Percentiles rank a stretch among this genome's conserved stretches.
phyloP scores from a whole-genome alignment of 331 rosid species.

The Malus hybrid region DNA sequence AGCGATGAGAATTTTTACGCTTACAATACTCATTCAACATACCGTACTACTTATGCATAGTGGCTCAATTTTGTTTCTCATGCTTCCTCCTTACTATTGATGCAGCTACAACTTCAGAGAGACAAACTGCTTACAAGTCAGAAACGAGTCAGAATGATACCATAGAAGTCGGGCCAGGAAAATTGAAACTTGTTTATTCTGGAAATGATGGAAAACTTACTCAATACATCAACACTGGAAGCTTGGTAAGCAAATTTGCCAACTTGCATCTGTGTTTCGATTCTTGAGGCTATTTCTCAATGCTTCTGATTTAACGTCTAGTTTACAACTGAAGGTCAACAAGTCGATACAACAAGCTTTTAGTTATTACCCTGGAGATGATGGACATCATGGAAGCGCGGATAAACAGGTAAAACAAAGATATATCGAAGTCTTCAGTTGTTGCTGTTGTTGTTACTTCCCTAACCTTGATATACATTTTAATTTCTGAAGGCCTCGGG shows the following conservation, averaged over 20 bases:
- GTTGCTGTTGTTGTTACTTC: background rate
- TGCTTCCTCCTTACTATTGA: slow-evolving; percentile 18
- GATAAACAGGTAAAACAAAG: slow-evolving; percentile 43
- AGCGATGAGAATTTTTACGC: background rate
- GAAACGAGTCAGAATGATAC: slow-evolving; percentile 19
- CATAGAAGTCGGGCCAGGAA: slow-evolving; percentile 59
- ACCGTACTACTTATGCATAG: background rate
- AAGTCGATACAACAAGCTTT: slow-evolving; percentile 49
- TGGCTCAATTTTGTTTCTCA: background rate
- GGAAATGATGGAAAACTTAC: slow-evolving; percentile 46
- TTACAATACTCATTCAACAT: slow-evolving; percentile 7
- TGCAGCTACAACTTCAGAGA: slow-evolving; percentile 50
- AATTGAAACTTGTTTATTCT: slow-evolving; percentile 62
- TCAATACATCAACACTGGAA: slow-evolving; percentile 45
- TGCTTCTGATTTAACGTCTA: slow-evolving; percentile 4
- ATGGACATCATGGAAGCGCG: slow-evolving; percentile 46
- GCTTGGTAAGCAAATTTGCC: slow-evolving; percentile 37
- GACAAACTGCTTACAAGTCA: slow-evolving; percentile 21
- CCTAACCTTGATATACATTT: background rate
- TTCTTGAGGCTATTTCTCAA: too few species aligned
- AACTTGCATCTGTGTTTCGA: too few species aligned
- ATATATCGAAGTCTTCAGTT: background rate
- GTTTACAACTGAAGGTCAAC: slow-evolving; percentile 43
- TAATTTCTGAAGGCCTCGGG: slow-evolving; percentile 56
- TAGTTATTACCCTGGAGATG: slow-evolving; percentile 45